Conservation (phyloP, 2,329 filamentous ascomycete species). For the Cordyceps cicadae region DNA sequence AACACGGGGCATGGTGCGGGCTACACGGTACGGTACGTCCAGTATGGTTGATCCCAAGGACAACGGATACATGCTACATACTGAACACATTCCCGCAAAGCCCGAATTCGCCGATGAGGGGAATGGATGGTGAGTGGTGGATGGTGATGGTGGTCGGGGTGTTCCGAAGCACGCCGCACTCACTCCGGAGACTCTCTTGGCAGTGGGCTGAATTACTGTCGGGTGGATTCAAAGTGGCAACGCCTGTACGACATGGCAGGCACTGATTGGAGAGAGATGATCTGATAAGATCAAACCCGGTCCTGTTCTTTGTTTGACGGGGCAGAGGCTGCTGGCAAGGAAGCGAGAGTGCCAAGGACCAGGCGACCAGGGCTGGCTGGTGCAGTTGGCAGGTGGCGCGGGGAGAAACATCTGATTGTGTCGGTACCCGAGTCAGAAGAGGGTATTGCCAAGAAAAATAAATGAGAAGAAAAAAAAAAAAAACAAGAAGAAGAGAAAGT, state of each 20-base stretch:
- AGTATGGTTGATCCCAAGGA: too few species aligned
- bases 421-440: constrained; percentile 1
- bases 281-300: neutral
- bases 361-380: too few species aligned
- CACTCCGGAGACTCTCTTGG: neutral
- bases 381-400: neutral
- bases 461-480: too few species aligned
- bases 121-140: too few species aligned
- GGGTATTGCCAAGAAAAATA: neutral
- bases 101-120: neutral
- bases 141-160: neutral
- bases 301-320: too few species aligned
- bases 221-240: neutral
- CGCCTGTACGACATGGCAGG: neutral
- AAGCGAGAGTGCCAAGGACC: neutral
- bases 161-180: neutral
- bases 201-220: neutral
- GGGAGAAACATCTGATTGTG: neutral
- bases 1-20: too few species aligned
- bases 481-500: too few species aligned
- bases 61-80: too few species aligned
- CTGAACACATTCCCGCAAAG: neutral
- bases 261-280: constrained; percentile 3
- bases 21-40: too few species aligned
- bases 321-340: neutral